Percentiles rank a stretch among this genome's conserved stretches.
These are phyloP conservation scores for Fusarium scirpi DNA, from an alignment of 2,329 filamentous ascomycete species.

Conservation along the genomic window DNA sequence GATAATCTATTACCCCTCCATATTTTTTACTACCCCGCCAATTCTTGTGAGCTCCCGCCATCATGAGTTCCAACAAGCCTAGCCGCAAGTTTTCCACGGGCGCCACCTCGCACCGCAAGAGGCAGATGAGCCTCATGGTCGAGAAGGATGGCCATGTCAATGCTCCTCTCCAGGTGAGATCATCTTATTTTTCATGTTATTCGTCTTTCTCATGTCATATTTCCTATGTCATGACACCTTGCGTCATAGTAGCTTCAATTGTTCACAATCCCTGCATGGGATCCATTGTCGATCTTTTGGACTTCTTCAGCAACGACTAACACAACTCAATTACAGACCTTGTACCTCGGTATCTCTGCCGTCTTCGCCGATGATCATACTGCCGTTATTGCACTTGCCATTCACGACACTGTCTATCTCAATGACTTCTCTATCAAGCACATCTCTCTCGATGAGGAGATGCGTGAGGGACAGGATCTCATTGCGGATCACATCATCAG, in stretches of 20 bases:
- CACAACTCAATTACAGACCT: slow-evolving; percentile 56
- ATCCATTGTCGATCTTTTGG: background rate
- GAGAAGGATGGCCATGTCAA: slow-evolving; percentile 59
- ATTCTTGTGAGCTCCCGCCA: slow-evolving; percentile 30
- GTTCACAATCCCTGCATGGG: slow-evolving; percentile 1
- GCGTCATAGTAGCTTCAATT: slow-evolving; percentile 14
- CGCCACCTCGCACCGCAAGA: slow-evolving; percentile 60
- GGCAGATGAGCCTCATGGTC: slow-evolving; percentile 59
- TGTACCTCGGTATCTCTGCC: slow-evolving; percentile 73
- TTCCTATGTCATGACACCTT: slow-evolving; percentile 37
- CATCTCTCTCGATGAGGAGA: slow-evolving; percentile 59
- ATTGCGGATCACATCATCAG: slow-evolving; percentile 71
- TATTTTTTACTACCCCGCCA: slow-evolving; percentile 26
- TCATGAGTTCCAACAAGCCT: slow-evolving; percentile 45
- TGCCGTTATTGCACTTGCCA: slow-evolving; percentile 73
- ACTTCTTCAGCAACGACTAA: slow-evolving; percentile 17
- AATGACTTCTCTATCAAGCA: slow-evolving; percentile 76
- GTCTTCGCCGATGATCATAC: slow-evolving; percentile 63
- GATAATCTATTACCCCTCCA: slow-evolving; percentile 28
- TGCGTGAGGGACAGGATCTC: slow-evolving; percentile 56
- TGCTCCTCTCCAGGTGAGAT: slow-evolving; percentile 59
- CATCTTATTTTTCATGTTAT: background rate
- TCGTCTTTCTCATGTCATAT: background rate
- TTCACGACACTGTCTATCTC: slow-evolving; percentile 80
- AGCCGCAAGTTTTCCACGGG: slow-evolving; percentile 58